phyloP scores from a whole-genome alignment of 2,329 filamentous ascomycete species.

The Thielaviopsis ethacetica region DNA sequence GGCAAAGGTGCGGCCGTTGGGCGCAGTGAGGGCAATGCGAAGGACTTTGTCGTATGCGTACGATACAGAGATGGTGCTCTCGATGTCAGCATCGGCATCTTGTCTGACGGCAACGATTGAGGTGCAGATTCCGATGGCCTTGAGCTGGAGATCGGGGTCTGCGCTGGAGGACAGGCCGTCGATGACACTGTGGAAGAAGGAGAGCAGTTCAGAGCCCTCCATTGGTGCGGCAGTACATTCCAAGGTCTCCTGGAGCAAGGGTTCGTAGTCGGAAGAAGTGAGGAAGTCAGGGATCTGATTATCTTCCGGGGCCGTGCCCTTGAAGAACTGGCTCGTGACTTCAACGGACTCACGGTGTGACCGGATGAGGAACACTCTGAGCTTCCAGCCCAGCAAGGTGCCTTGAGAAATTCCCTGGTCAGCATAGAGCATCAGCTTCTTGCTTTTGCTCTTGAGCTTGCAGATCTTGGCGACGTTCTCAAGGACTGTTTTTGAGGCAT shows the following conservation, averaged over 20 bases:
- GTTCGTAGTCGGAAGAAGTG: constrained; percentile 13
- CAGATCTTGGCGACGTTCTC: constrained; percentile 4
- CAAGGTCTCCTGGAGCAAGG: constrained; percentile 20
- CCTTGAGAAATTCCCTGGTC: constrained; percentile 20
- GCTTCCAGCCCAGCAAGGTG: constrained; percentile 28
- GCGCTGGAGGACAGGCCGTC: constrained; percentile 17
- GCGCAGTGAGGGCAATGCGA: constrained; percentile 3
- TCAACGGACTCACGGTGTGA: constrained; percentile 9
- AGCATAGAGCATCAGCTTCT: constrained; percentile 22
- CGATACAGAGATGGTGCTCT: constrained; percentile 22
- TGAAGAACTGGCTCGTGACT: background rate
- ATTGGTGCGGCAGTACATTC: constrained; percentile 19
- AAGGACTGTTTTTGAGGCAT: constrained; percentile 7
- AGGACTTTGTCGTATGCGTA: constrained; percentile 25
- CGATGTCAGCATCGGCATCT: constrained; percentile 8
- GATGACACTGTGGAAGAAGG: constrained; percentile 25
- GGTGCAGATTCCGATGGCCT: constrained; percentile 28
- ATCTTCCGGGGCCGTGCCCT: background rate
- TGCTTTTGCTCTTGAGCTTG: constrained; percentile 16
- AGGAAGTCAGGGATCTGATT: constrained; percentile 2
- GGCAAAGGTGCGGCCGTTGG: constrained; percentile 18
- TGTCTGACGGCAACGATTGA: background rate
- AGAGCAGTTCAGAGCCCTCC: constrained; percentile 19
- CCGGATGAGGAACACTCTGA: constrained; percentile 26
- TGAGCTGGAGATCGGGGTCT: constrained; percentile 24